phyloP scores from a whole-genome alignment of 164 flowering plant species.

The Malania oleifera region DNA sequence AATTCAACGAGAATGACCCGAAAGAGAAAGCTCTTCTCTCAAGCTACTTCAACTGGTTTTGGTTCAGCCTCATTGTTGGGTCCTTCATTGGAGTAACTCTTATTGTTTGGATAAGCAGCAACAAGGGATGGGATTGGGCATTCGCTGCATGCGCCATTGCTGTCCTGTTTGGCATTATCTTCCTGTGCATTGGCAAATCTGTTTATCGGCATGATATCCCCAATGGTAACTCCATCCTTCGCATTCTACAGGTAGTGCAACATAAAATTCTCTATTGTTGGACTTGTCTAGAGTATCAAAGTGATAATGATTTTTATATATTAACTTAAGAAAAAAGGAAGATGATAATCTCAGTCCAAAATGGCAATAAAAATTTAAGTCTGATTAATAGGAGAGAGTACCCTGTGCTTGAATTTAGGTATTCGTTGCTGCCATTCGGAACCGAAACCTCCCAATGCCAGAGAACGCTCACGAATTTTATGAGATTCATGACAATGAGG shows the following conservation, averaged over 20 bases:
- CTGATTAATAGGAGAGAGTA: too few relatives aligned
- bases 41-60: slow-evolving; percentile 71
- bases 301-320: too few relatives aligned
- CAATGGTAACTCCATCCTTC: slow-evolving; percentile 49
- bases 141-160: slow-evolving; percentile 48
- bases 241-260: slow-evolving; percentile 55
- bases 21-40: slow-evolving; percentile 42
- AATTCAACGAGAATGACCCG: slow-evolving; percentile 52
- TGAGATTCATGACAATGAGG: slow-evolving; percentile 50
- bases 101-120: slow-evolving; percentile 56
- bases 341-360: too few relatives aligned
- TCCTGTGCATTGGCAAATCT: slow-evolving; percentile 53
- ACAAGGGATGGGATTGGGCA: slow-evolving; percentile 66
- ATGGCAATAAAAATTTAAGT: too few relatives aligned
- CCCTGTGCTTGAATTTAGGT: slow-evolving; percentile 38
- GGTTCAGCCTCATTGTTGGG: slow-evolving; percentile 52
- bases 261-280: too few relatives aligned
- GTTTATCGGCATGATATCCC: slow-evolving; percentile 43
- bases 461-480: slow-evolving; percentile 34
- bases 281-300: too few relatives aligned
- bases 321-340: too few relatives aligned
- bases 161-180: slow-evolving; percentile 27
- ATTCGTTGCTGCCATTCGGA: slow-evolving; percentile 50
- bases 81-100: slow-evolving; percentile 53
- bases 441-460: slow-evolving; percentile 49